Percentiles rank a stretch among this genome's conserved stretches.
These are phyloP conservation scores for Teunomyces funiuensis DNA, from an alignment of 805 yeast species.

Conservation along the genomic window DNA sequence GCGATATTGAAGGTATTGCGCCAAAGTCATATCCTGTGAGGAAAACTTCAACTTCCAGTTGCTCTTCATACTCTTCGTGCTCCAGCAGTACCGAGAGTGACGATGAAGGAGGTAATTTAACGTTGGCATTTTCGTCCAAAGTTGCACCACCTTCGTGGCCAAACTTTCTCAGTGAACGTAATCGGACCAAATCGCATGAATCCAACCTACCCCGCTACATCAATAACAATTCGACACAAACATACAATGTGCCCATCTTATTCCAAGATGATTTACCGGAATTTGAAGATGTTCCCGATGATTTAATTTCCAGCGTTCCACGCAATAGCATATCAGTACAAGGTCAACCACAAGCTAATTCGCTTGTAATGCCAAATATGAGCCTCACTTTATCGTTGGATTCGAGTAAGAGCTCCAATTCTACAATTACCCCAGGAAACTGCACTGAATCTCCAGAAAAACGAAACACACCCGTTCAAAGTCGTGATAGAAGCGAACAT, in stretches of 20 bases:
- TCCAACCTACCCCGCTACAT: conserved; percentile 36
- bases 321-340: conserved; percentile 21
- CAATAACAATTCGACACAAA: conserved; percentile 8
- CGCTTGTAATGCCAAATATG: conserved; percentile 8
- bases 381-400: conserved; percentile 15
- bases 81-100: conserved; percentile 23
- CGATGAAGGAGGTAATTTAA: conserved; percentile 44
- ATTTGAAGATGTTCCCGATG: conserved; percentile 43
- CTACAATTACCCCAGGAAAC: conserved; percentile 16
- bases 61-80: conserved; percentile 13
- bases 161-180: conserved; percentile 29
- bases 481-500: background rate
- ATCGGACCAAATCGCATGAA: conserved; percentile 43
- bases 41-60: conserved; percentile 12
- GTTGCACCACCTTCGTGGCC: conserved; percentile 35
- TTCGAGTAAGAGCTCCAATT: conserved; percentile 16
- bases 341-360: background rate
- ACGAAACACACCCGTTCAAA: background rate
- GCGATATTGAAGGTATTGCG: conserved; percentile 21
- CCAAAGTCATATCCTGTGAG: conserved; percentile 15
- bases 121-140: conserved; percentile 45
- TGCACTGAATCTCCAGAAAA: background rate
- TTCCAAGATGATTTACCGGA: conserved; percentile 32
- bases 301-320: conserved; percentile 32
- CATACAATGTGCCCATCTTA: conserved; percentile 29